Conservation (phyloP, 805 yeast species). For the Candida nitratophila region DNA sequence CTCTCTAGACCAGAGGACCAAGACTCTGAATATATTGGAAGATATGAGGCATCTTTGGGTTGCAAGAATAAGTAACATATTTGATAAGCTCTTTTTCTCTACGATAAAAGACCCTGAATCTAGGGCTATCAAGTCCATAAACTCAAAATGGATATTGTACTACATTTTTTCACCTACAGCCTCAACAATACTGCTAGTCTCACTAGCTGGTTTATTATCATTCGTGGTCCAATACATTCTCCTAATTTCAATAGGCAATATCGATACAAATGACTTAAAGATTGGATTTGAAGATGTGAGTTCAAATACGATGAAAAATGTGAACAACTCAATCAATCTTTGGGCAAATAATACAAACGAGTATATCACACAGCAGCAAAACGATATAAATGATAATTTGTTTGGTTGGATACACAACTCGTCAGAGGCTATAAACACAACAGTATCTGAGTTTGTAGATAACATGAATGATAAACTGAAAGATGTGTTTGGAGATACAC, state of each 20-base stretch:
- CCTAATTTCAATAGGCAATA: conserved; percentile 18
- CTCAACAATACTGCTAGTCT: conserved; percentile 40
- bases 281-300: conserved; percentile 6
- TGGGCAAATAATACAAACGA: conserved; percentile 57
- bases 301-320: conserved; percentile 7
- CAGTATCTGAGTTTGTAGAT: conserved; percentile 49
- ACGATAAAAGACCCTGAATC: too few species aligned
- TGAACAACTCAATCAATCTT: conserved; percentile 26
- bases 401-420: conserved; percentile 61
- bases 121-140: conserved; percentile 6
- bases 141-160: conserved; percentile 35
- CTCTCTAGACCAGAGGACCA: not conserved
- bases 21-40: not conserved
- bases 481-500: conserved; percentile 60
- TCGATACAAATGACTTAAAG: conserved; percentile 6
- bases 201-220: conserved; percentile 48
- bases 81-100: too few species aligned
- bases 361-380: conserved; percentile 42
- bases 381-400: conserved; percentile 50
- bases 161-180: conserved; percentile 52
- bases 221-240: conserved; percentile 49
- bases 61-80: not conserved
- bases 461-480: conserved; percentile 54
- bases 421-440: conserved; percentile 50
- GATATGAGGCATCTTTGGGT: conserved; percentile 14